phyloP scores from a whole-genome alignment of 805 yeast genomes.

The Clavispora asparagi region DNA sequence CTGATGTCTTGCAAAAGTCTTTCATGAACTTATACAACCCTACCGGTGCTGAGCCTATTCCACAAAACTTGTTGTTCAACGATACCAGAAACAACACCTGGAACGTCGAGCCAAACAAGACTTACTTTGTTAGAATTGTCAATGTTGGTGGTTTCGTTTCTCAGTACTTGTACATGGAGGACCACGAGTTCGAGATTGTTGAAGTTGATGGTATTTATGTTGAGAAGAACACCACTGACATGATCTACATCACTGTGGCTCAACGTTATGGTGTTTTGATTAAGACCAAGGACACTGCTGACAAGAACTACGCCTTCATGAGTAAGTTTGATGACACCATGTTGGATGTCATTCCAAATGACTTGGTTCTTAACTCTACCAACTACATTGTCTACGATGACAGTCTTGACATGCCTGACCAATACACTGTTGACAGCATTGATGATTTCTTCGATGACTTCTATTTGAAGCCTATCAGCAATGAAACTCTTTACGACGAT shows the following conservation, averaged over 20 bases:
- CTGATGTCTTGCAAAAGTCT: slow-evolving; percentile 43
- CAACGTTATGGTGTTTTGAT: slow-evolving; percentile 85
- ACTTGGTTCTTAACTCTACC: slow-evolving; percentile 66
- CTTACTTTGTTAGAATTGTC: slow-evolving; percentile 74
- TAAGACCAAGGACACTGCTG: slow-evolving; percentile 59
- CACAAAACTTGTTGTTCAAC: slow-evolving; percentile 73
- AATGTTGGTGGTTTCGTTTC: slow-evolving; percentile 92
- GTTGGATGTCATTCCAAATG: slow-evolving; percentile 71
- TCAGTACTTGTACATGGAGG: slow-evolving; percentile 84
- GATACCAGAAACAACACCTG: slow-evolving; percentile 75
- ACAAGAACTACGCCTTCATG: slow-evolving; percentile 73
- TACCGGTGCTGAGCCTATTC: slow-evolving; percentile 98
- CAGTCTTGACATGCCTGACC: slow-evolving; percentile 37
- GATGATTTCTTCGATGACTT: slow-evolving; percentile 43
- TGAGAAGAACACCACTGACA: slow-evolving; percentile 63
- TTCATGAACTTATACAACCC: slow-evolving; percentile 81
- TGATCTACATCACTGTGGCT: slow-evolving; percentile 80
- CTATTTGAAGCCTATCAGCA: slow-evolving; percentile 24
- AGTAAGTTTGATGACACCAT: slow-evolving; percentile 75
- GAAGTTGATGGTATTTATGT: slow-evolving; percentile 91
- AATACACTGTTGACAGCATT: slow-evolving; percentile 35
- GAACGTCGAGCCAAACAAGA: slow-evolving; percentile 76
- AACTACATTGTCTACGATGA: slow-evolving; percentile 59
- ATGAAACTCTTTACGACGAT: slow-evolving; percentile 49
- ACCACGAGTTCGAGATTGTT: slow-evolving; percentile 77